Percentiles rank a stretch among this genome's conserved stretches.
phyloP scores from a whole-genome alignment of 331 rosid species.

The Quercus tomentella region DNA sequence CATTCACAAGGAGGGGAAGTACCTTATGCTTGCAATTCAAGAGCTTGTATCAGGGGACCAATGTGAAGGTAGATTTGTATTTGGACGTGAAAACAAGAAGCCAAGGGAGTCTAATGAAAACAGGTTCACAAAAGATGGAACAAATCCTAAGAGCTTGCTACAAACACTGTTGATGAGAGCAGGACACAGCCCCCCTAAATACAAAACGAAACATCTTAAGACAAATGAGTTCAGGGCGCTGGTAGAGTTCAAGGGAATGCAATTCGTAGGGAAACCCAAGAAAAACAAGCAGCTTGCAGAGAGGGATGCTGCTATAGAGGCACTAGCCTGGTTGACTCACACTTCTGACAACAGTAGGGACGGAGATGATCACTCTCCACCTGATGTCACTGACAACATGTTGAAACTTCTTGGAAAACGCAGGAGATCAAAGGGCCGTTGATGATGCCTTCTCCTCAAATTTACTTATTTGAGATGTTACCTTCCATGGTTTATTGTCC shows the following conservation, averaged over 20 bases:
- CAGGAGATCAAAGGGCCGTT: conserved; percentile 64
- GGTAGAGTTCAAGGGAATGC: conserved; percentile 98
- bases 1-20: conserved; percentile 89
- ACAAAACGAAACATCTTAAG: conserved; percentile 92
- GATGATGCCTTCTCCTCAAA: not conserved
- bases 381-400: conserved; percentile 93
- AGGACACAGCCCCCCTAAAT: conserved; percentile 89
- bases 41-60: conserved; percentile 87
- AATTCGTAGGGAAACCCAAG: conserved; percentile 92
- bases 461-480: not conserved
- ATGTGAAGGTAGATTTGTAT: conserved; percentile 95
- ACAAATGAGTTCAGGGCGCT: conserved; percentile 92
- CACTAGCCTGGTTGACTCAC: conserved; percentile 97
- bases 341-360: conserved; percentile 58
- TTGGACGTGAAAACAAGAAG: conserved; percentile 80
- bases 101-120: conserved; percentile 45
- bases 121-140: conserved; percentile 81
- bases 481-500: not conserved
- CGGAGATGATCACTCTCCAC: conserved; percentile 53
- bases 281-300: conserved; percentile 95
- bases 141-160: conserved; percentile 87
- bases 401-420: conserved; percentile 84
- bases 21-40: conserved; percentile 76
- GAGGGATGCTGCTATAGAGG: conserved; percentile 94
- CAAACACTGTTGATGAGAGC: conserved; percentile 95